Conservation (phyloP, 257 asterid genomes). For the Cordia subcordata region DNA sequence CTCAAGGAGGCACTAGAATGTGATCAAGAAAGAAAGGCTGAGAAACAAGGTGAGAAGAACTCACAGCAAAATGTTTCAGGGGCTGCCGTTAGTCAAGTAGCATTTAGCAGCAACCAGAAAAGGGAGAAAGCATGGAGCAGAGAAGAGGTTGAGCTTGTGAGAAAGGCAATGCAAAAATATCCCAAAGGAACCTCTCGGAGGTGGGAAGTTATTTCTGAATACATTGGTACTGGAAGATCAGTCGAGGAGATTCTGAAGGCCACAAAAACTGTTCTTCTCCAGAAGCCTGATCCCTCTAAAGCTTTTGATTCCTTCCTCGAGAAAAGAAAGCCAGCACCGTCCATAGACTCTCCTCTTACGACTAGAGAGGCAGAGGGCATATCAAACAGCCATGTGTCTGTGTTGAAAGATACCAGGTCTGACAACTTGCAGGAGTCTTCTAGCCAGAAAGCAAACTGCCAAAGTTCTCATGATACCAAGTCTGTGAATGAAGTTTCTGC, state of each 20-base stretch:
- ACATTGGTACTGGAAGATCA: conserved; percentile 73
- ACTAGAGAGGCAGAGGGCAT: conserved; percentile 57
- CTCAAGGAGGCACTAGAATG: conserved; percentile 42
- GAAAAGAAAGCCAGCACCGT: conserved; percentile 71
- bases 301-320: conserved; percentile 95
- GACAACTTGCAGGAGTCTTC: conserved; percentile 29
- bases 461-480: conserved; percentile 23
- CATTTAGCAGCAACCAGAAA: conserved; percentile 39
- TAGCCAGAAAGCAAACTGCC: conserved; percentile 25
- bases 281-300: conserved; percentile 86
- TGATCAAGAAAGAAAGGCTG: conserved; percentile 35
- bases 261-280: conserved; percentile 88
- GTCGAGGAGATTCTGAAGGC: conserved; percentile 97
- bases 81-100: conserved; percentile 27
- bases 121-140: conserved; percentile 71
- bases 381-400: conserved; percentile 25
- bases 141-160: conserved; percentile 88
- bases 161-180: conserved; percentile 76
- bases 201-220: conserved; percentile 97
- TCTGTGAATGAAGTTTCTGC: conserved; percentile 36
- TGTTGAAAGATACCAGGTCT: conserved; percentile 17
- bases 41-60: conserved; percentile 29
- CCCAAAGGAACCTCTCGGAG: conserved; percentile 96
- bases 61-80: conserved; percentile 52
- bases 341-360: conserved; percentile 88